These are phyloP conservation scores for Royoungia palumana DNA, from an alignment of 768 basidiomycete species.

Conservation along the genomic window DNA sequence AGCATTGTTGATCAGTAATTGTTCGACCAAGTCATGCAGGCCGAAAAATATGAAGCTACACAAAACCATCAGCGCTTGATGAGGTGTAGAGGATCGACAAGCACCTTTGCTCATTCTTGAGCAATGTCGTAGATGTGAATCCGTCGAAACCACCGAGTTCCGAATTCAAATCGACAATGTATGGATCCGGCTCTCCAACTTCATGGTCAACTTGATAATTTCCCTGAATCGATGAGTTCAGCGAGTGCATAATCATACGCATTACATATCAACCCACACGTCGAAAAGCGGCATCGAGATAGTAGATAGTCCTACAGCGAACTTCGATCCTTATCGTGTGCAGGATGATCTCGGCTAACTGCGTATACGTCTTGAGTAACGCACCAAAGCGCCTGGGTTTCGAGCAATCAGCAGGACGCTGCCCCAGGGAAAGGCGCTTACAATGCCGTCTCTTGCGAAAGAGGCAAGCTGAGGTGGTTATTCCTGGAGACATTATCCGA, in stretches of 20 bases:
- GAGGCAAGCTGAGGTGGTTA: conserved; percentile 62
- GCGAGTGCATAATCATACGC: conserved; percentile 6
- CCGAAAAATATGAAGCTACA: conserved; percentile 85
- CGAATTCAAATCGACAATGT: conserved; percentile 79
- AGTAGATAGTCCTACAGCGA: conserved; percentile 78
- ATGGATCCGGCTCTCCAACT: conserved; percentile 87
- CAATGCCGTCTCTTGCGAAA: conserved; percentile 89
- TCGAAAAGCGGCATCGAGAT: conserved; percentile 75
- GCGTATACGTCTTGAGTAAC: conserved; percentile 84
- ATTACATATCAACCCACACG: conserved; percentile 46
- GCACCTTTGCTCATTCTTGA: conserved; percentile 63
- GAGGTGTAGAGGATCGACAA: conserved; percentile 24
- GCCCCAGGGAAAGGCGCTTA: conserved; percentile 38
- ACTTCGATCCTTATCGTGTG: conserved; percentile 87
- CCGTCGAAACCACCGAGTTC: conserved; percentile 79
- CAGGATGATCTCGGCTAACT: conserved; percentile 81
- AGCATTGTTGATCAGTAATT: conserved; percentile 72
- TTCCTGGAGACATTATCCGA: conserved; percentile 36
- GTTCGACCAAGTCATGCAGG: conserved; percentile 80
- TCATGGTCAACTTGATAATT: conserved; percentile 81
- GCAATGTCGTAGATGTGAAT: conserved; percentile 57
- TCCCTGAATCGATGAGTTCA: conserved; percentile 49
- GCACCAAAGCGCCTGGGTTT: conserved; percentile 80
- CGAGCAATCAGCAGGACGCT: conserved; percentile 5
- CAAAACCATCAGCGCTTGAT: neutral